A percentile compares a stretch with the other conserved stretches of the same genome.
These are phyloP conservation scores for Rhynchospora pubera DNA, from an alignment of 176 grass and related monocot genomes.

Conservation along the genomic window DNA sequence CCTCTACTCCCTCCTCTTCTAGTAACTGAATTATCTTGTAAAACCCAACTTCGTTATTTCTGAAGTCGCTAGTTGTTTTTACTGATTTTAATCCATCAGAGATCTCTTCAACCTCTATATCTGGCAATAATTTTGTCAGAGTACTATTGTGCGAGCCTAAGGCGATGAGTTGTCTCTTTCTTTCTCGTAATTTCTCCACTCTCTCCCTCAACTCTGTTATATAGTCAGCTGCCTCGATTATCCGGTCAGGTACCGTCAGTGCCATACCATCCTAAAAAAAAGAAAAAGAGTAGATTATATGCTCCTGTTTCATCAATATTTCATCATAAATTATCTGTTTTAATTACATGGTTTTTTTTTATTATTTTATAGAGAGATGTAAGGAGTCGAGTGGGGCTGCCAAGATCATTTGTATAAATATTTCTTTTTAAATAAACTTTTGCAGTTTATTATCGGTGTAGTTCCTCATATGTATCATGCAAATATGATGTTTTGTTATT, in stretches of 20 bases:
- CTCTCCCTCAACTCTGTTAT: not conserved
- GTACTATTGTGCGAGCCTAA: not conserved
- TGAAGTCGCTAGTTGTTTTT: not conserved
- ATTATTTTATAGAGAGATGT: too few relatives aligned
- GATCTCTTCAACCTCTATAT: not conserved
- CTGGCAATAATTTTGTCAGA: not conserved
- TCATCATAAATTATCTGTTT: not conserved
- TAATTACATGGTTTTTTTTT: not conserved
- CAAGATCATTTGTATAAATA: too few relatives aligned
- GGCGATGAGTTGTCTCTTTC: not conserved
- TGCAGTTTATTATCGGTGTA: too few relatives aligned
- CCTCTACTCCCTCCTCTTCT: not conserved
- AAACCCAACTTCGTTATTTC: not conserved
- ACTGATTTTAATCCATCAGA: not conserved
- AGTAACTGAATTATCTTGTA: not conserved
- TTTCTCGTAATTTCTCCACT: not conserved
- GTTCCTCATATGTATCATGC: too few relatives aligned
- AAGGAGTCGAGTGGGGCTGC: too few relatives aligned
- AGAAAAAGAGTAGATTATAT: not conserved
- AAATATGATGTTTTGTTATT: not conserved
- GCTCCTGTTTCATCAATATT: not conserved
- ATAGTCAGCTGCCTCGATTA: not conserved
- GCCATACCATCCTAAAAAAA: not conserved
- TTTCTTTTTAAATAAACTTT: too few relatives aligned
- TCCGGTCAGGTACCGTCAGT: not conserved